These are phyloP conservation scores for Globisporangium perplexum DNA, from an alignment of 352 stramenopile species.

Conservation along the genomic window DNA sequence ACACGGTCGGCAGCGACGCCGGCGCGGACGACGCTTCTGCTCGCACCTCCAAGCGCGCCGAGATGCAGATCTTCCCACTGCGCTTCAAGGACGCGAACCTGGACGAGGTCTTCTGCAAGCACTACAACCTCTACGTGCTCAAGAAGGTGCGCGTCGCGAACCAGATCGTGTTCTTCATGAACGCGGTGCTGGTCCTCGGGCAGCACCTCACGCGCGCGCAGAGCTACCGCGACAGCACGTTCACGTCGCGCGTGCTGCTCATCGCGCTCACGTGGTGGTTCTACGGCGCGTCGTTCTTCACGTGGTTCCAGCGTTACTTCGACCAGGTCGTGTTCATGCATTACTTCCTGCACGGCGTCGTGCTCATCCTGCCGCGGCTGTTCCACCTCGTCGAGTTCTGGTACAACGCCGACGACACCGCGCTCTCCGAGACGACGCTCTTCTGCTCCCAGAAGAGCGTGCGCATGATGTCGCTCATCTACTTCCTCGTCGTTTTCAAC, in stretches of 20 bases:
- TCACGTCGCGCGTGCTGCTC: constrained; percentile 32
- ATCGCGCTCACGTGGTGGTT: constrained; percentile 37
- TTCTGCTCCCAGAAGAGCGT: constrained; percentile 60
- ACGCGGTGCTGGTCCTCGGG: constrained; percentile 35
- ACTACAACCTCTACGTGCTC: constrained; percentile 70
- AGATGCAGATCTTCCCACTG: constrained; percentile 53
- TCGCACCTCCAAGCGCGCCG: constrained; percentile 17
- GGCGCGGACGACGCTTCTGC: constrained; percentile 4
- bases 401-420: constrained; percentile 17
- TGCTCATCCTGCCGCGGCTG: constrained; percentile 42
- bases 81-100: constrained; percentile 50
- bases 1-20: neutral
- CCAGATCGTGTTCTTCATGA: constrained; percentile 41
- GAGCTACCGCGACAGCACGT: constrained; percentile 22
- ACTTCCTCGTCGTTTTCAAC: constrained; percentile 53
- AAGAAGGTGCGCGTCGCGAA: constrained; percentile 54
- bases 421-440: constrained; percentile 19
- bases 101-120: constrained; percentile 67
- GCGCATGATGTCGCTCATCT: constrained; percentile 44
- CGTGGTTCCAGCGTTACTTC: constrained; percentile 43
- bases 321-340: constrained; percentile 41
- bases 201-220: constrained; percentile 37
- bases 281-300: constrained; percentile 30
- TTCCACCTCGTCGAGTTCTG: constrained; percentile 29
- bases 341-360: constrained; percentile 44